Evolutionary conservation across 441 rosid species (phyloP).

Genomic region (Populus hybrid): DNA sequence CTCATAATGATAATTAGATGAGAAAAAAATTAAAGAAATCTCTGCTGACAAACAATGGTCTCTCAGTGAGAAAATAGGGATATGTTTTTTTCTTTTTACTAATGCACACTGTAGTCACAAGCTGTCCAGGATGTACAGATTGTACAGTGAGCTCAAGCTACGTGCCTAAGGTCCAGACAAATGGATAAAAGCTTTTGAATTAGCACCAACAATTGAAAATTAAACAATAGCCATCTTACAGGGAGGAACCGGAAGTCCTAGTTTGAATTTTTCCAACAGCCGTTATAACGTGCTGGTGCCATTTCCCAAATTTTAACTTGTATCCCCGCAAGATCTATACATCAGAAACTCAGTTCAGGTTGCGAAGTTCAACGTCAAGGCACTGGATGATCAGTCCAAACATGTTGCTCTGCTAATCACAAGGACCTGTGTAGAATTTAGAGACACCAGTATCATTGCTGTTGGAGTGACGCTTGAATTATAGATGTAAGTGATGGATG

Average conservation of each 20-base stretch:
- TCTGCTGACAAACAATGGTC: neutral
- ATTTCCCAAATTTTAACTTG: neutral
- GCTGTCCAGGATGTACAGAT: neutral
- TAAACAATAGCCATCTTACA: neutral
- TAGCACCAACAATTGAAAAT: neutral
- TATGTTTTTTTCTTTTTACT: too few relatives aligned
- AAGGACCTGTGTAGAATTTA: neutral
- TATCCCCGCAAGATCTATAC: neutral
- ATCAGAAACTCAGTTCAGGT: neutral
- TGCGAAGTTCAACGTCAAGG: too few relatives aligned
- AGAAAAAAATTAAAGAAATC: too few relatives aligned
- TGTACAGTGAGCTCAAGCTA: neutral
- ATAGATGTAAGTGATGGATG: conserved; percentile 93
- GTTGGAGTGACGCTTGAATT: conserved; percentile 51
- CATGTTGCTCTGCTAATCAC: neutral
- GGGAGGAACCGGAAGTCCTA: neutral
- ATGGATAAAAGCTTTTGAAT: neutral
- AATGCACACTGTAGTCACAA: neutral
- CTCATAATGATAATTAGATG: neutral
- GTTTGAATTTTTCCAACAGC: neutral
- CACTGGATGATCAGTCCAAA: neutral
- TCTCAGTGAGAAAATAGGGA: neutral
- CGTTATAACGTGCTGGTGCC: neutral
- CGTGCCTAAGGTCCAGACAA: neutral
- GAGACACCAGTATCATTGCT: conserved; percentile 23